phyloP scores from a whole-genome alignment of 1,284 basidiomycete genomes.

The Lentinus polychrous region DNA sequence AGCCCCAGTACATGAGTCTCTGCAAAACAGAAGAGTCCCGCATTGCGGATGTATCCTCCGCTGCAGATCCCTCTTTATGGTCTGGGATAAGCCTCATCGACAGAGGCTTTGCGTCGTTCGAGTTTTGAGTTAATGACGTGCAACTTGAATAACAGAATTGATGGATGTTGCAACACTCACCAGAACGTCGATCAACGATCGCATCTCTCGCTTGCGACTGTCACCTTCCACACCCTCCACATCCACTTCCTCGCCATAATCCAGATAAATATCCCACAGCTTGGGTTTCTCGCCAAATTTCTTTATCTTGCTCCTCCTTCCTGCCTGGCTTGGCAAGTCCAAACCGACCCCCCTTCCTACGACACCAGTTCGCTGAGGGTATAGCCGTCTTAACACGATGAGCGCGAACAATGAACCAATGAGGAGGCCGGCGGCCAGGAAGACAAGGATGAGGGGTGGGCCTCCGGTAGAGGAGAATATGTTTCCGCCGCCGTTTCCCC shows the following conservation, averaged over 20 bases:
- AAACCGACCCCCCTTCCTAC: neutral
- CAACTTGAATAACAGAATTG: neutral
- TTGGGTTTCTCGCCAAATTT: conserved; percentile 8
- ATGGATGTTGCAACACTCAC: neutral
- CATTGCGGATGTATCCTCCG: too few species aligned
- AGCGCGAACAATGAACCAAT: conserved; percentile 16
- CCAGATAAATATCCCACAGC: conserved; percentile 9
- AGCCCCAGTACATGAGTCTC: too few species aligned
- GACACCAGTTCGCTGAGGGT: neutral
- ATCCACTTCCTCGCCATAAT: neutral
- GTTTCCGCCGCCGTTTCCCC: neutral
- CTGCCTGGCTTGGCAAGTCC: neutral
- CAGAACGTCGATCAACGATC: conserved; percentile 5
- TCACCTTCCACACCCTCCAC: neutral
- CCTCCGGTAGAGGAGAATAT: conserved; percentile 15
- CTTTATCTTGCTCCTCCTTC: neutral
- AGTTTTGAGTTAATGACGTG: neutral
- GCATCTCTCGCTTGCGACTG: neutral
- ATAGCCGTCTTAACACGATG: conserved; percentile 9
- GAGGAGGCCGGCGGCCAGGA: conserved; percentile 23
- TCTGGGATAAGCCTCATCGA: neutral
- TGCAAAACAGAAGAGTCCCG: too few species aligned
- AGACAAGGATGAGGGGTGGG: conserved; percentile 24
- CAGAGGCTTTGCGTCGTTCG: neutral
- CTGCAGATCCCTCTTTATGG: too few species aligned